Evolutionary conservation across 192 early-diverging fungal genomes (phyloP).

Genomic region (Spinellus fusiger): DNA sequence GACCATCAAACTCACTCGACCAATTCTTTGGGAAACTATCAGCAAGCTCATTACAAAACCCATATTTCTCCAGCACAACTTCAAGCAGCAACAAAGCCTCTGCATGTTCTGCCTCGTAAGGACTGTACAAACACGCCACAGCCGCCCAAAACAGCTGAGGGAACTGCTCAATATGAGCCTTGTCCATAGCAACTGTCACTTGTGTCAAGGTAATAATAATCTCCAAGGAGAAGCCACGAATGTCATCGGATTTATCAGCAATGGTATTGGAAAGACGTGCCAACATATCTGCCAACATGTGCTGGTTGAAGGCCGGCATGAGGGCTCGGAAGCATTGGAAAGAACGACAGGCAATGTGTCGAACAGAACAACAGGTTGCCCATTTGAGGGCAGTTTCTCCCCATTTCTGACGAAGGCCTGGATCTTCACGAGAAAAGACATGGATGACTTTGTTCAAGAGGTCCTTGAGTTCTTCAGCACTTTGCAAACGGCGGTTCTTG

Average conservation of each 20-base stretch:
- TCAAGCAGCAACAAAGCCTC: slow-evolving; percentile 64
- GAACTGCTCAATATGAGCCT: slow-evolving; percentile 50
- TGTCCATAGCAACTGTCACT: slow-evolving; percentile 53
- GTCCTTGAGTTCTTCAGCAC: slow-evolving; percentile 43
- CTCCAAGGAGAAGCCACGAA: slow-evolving; percentile 79
- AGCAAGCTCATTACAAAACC: slow-evolving; percentile 43
- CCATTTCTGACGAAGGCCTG: slow-evolving; percentile 61
- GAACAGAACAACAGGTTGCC: slow-evolving; percentile 78
- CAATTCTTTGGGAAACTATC: slow-evolving; percentile 68
- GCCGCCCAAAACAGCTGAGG: slow-evolving; percentile 82
- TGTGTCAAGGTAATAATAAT: slow-evolving; percentile 62
- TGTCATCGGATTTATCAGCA: slow-evolving; percentile 65
- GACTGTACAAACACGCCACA: slow-evolving; percentile 64
- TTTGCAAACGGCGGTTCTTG: slow-evolving; percentile 38
- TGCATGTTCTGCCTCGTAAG: slow-evolving; percentile 71
- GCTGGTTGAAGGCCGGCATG: slow-evolving; percentile 61
- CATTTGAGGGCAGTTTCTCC: slow-evolving; percentile 74
- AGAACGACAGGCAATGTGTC: slow-evolving; percentile 82
- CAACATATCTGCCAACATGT: slow-evolving; percentile 74
- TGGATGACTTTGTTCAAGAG: slow-evolving; percentile 40
- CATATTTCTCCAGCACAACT: slow-evolving; percentile 49
- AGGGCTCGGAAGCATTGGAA: slow-evolving; percentile 77
- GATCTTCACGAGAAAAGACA: slow-evolving; percentile 41
- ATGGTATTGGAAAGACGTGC: slow-evolving; percentile 70
- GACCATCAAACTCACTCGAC: slow-evolving; percentile 65